Conservation (phyloP, 2,329 filamentous ascomycete species). For the Fusarium succisae region DNA sequence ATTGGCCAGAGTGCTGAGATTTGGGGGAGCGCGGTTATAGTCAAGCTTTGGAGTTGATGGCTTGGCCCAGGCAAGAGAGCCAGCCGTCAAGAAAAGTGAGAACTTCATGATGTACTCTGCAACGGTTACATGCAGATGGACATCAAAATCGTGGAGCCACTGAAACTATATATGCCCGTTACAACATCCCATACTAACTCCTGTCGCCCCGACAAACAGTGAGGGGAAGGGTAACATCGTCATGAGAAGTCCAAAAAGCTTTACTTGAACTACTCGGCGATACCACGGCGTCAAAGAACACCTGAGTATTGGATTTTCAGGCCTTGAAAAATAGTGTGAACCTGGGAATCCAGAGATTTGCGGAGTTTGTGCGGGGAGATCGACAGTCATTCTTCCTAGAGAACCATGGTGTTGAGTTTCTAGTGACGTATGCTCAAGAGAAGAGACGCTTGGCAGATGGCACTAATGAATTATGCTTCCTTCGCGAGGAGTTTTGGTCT, state of each 20-base stretch:
- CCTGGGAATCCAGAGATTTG: slow-evolving; percentile 32
- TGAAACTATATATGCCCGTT: slow-evolving; percentile 22
- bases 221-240: slow-evolving; percentile 28
- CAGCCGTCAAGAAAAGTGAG: slow-evolving; percentile 17
- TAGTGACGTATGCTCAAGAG: slow-evolving; percentile 24
- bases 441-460: slow-evolving; percentile 21
- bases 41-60: slow-evolving; percentile 37
- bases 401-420: slow-evolving; percentile 16
- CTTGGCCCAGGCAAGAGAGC: slow-evolving; percentile 30
- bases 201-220: slow-evolving; percentile 23
- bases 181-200: neutral
- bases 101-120: slow-evolving; percentile 22
- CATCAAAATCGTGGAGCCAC: neutral
- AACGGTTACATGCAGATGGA: neutral
- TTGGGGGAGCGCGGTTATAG: slow-evolving; percentile 51
- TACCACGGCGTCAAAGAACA: slow-evolving; percentile 24
- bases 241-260: slow-evolving; percentile 3
- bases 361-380: slow-evolving; percentile 37
- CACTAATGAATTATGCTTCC: slow-evolving; percentile 11
- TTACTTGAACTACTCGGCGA: slow-evolving; percentile 17
- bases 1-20: slow-evolving; percentile 51
- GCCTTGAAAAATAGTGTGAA: slow-evolving; percentile 2
- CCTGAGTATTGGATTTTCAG: neutral
- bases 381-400: slow-evolving; percentile 13
- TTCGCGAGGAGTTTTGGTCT: neutral